These are phyloP conservation scores for Lipomyces sp. DNA, from an alignment of 805 yeast species.

Conservation along the genomic window DNA sequence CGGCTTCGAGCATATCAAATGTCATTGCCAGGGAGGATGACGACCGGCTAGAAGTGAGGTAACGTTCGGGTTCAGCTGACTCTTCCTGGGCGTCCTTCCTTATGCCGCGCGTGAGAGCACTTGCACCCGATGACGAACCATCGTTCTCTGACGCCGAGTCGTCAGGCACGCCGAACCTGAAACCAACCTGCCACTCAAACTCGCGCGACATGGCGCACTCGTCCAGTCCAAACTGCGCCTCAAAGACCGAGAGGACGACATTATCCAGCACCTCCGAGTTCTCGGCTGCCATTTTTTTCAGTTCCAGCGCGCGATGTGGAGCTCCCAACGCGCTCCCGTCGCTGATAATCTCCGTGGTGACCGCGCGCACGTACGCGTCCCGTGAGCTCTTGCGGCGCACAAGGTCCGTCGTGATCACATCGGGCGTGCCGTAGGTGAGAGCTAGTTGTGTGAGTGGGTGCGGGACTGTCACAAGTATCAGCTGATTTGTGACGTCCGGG, in stretches of 20 bases:
- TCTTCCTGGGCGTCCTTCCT: too few species aligned
- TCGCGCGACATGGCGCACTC: constrained; percentile 15
- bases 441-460: constrained; percentile 23
- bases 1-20: too few species aligned
- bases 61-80: too few species aligned
- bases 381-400: constrained; percentile 18
- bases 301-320: constrained; percentile 12
- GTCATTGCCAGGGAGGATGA: too few species aligned
- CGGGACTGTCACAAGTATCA: constrained; percentile 18
- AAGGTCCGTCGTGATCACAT: constrained; percentile 11
- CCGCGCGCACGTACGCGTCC: constrained; percentile 9
- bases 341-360: constrained; percentile 9
- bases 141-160: too few species aligned
- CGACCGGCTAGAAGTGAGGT: too few species aligned
- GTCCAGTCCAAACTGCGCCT: constrained; percentile 10
- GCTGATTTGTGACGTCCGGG: constrained; percentile 1
- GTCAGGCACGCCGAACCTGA: constrained; percentile 3
- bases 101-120: too few species aligned
- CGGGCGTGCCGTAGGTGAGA: constrained; percentile 6
- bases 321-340: constrained; percentile 10
- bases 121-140: too few species aligned
- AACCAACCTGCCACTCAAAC: constrained; percentile 19
- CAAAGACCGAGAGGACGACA: constrained; percentile 10
- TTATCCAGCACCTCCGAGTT: constrained; percentile 10
- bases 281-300: constrained; percentile 16